These are phyloP conservation scores for Ophiostoma perfectum DNA, from an alignment of 2,329 filamentous ascomycete genomes.

Conservation along the genomic window DNA sequence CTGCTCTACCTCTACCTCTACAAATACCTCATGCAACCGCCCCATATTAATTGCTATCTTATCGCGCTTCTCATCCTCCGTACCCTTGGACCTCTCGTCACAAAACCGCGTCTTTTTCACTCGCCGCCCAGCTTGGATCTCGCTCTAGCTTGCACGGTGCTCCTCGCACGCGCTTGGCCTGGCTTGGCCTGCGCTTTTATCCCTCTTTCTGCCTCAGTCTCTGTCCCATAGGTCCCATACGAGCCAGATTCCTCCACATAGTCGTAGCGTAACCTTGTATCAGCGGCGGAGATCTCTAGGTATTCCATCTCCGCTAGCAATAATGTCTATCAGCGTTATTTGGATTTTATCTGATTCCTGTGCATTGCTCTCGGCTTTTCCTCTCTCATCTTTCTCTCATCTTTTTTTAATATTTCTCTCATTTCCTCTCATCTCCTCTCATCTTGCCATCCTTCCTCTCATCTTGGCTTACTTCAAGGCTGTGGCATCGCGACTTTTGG, in stretches of 20 bases:
- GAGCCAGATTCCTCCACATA: neutral
- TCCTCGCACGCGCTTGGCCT: neutral
- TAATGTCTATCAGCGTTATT: neutral
- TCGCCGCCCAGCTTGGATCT: neutral
- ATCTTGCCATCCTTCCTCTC: neutral
- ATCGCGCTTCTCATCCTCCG: neutral
- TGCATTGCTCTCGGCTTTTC: too few relatives aligned
- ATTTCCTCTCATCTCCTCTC: neutral
- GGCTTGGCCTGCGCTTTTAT: neutral
- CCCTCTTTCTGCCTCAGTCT: neutral
- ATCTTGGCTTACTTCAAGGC: neutral
- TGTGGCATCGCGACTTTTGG: conserved; percentile 1
- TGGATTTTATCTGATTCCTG: too few relatives aligned
- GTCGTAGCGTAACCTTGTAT: too few relatives aligned
- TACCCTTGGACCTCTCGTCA: neutral
- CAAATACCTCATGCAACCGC: neutral
- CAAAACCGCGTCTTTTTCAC: conserved; percentile 1
- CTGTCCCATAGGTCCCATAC: too few relatives aligned
- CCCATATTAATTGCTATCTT: neutral
- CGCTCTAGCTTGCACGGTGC: neutral
- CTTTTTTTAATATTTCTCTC: neutral
- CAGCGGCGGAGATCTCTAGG: too few relatives aligned
- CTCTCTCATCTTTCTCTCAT: neutral
- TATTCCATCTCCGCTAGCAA: neutral
- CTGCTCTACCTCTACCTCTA: neutral